Evolutionary conservation across 495 filamentous ascomycete genomes (phyloP), one percentile per base, ranked within the genome.

Genomic region (Cudoniella acicularis): DNA sequence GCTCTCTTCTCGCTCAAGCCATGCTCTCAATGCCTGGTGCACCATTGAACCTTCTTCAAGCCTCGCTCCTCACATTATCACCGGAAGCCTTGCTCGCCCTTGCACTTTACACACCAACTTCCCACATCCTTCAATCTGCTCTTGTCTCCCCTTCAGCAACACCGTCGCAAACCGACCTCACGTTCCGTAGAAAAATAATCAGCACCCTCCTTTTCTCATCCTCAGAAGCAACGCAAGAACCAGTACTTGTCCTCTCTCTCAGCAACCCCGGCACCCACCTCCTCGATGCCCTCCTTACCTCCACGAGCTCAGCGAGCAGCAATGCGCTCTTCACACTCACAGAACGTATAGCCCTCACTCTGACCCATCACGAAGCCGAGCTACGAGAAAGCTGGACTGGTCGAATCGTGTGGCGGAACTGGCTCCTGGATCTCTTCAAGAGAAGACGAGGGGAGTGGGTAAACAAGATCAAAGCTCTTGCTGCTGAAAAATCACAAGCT

Each of bases 361-460:
- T 83, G 0, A 71, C 67, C 23, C 60, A 68, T 20, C 69, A 75
- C 56, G 92, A 96, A 68, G 62, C 77, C 27, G 69, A 77, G 10
- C 75, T 98, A 17, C 80, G 92, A 21, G 86, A 90, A 57, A 87
- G 85, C 0, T 87, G 82, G 62, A 77, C 87, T 22, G 94, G 94
- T 2, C 75, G 92, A 4, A 87, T 86, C 2, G 90, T 96, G 10
- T 97, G 91, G 93, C 77, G 87, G 54, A 90, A 94, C 60, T 98
- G 94, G 95, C 83, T 79, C 53, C 91, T 96, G 75, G 94, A 98
- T 72, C 67, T 92, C 21, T 98, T 87, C 73, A 89, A 61, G n/a
- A 61, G 64, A 2, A 24, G 47, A 13, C 49, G 62, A 6, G 64
- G 58, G 10, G 61, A 67, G 1, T 69, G 67, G 67, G 61, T 69